These are phyloP conservation scores for Toxicodendron radicans DNA, from an alignment of 345 rosid genomes.

Conservation along the genomic window DNA sequence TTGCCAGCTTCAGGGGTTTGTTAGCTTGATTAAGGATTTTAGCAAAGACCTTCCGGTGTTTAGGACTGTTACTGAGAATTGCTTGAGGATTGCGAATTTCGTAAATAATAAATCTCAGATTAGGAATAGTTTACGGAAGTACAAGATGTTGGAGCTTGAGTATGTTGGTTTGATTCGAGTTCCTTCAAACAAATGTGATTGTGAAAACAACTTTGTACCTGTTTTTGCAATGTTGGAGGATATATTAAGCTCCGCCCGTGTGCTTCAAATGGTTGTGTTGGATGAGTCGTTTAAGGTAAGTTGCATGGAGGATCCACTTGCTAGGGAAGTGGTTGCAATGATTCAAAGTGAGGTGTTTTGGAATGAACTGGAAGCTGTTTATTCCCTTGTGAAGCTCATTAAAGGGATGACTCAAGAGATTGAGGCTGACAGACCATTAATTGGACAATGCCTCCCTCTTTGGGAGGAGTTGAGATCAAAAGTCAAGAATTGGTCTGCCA, in stretches of 20 bases:
- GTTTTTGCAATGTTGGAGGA: slow-evolving; percentile 50
- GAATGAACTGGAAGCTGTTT: slow-evolving; percentile 54
- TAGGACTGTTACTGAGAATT: slow-evolving; percentile 39
- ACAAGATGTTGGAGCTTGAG: slow-evolving; percentile 44
- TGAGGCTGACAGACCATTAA: slow-evolving; percentile 47
- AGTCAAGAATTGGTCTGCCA: slow-evolving; percentile 55
- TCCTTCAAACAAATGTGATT: slow-evolving; percentile 39
- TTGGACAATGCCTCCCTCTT: slow-evolving; percentile 58
- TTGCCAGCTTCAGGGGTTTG: slow-evolving; percentile 58
- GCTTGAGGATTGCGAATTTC: slow-evolving; percentile 53
- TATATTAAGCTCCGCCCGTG: slow-evolving; percentile 41
- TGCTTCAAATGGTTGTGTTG: slow-evolving; percentile 42
- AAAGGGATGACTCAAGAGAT: slow-evolving; percentile 50
- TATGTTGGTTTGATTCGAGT: slow-evolving; percentile 40
- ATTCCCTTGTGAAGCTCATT: slow-evolving; percentile 48
- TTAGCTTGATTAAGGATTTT: slow-evolving; percentile 50
- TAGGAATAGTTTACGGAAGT: slow-evolving; percentile 47
- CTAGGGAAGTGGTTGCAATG: slow-evolving; percentile 41
- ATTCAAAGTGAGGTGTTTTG: slow-evolving; percentile 49
- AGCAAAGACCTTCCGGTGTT: slow-evolving; percentile 48
- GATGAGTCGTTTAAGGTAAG: slow-evolving; percentile 44
- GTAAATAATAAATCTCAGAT: slow-evolving; percentile 42
- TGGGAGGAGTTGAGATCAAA: slow-evolving; percentile 55
- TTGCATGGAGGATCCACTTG: slow-evolving; percentile 42
- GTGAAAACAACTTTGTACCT: slow-evolving; percentile 31